Evolutionary conservation across 495 filamentous ascomycete genomes (phyloP), one percentile per base, ranked within the genome.

Genomic region (Talaromyces nanjingensis): DNA sequence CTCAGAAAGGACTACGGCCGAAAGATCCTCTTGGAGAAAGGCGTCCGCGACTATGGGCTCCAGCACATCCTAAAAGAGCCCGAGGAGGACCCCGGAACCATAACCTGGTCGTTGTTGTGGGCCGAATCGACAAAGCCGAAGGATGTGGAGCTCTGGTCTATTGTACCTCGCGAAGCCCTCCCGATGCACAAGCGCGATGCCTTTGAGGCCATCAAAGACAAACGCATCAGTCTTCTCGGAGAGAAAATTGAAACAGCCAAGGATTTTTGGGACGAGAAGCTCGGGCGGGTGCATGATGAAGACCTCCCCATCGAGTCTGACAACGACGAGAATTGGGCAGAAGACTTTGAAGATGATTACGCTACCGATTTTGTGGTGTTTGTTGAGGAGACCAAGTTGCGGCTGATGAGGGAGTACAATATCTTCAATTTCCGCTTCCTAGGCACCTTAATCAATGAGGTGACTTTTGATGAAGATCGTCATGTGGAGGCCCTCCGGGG

Each of bases 361-460:
- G 31, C 14, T 2, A 59, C 22, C 16, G 9, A 27, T 1, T 59
- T 59, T 12, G 56, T 5, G 27, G 8, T 11, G 14, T 12, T 29
- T 0, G 24, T 45, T 45, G 3, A 27, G 24, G 18, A 29, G 7
- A 45, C 31, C 34, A 60, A 60, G 39, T 45, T 47, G 39, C 12
- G 18, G 11, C 39, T 60, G 1, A 60, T 60, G 59, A 60, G 27
- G 6, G 34, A 60, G 8, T 60, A 0, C 20, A 60, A 34, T 18
- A 31, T 60, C 3, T 60, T 25, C 18, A 60, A 60, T n/a, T 60
- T 60, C 25, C 59, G 59, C 8, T 60, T 60, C 37, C n/a, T 60
- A 22, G 59, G 25, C 6, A 11, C 59, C 14, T 14, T 59, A 2
- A 11, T 5, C 2, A 12, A 37, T 11, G 16, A 59, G 3, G 29